phyloP scores from a whole-genome alignment of 768 basidiomycete genomes.

The Macrolepiota albuminosa region DNA sequence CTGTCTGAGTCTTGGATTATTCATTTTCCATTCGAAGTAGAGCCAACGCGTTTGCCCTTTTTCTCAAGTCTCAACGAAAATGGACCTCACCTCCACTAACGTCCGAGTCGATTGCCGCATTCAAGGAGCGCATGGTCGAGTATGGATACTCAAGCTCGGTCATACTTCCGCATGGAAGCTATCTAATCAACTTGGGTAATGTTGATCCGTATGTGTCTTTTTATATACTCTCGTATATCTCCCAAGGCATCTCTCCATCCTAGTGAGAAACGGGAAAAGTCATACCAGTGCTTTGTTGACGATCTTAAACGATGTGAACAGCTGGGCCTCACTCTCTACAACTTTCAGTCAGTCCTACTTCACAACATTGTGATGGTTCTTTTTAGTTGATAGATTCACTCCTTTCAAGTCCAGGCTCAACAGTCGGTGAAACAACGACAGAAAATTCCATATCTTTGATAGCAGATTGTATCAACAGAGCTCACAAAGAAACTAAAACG shows the following conservation, averaged over 20 bases:
- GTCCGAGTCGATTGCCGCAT: constrained; percentile 44
- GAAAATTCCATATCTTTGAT: constrained; percentile 60
- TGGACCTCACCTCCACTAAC: constrained; percentile 67
- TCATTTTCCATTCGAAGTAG: constrained; percentile 27
- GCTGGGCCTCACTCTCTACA: constrained; percentile 70
- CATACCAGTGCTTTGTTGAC: constrained; percentile 77
- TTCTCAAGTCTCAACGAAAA: constrained; percentile 79
- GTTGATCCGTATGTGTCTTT: constrained; percentile 54
- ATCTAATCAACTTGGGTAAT: constrained; percentile 82
- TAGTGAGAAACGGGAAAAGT: constrained; percentile 65
- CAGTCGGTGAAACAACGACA: constrained; percentile 61
- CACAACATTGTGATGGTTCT: background rate
- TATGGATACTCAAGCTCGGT: constrained; percentile 58
- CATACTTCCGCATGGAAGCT: constrained; percentile 80
- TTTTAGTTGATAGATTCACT: background rate
- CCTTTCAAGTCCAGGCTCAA: constrained; percentile 64
- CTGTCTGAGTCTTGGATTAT: background rate
- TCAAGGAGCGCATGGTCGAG: constrained; percentile 56
- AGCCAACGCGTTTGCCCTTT: constrained; percentile 81
- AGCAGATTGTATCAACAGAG: constrained; percentile 70
- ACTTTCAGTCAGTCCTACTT: constrained; percentile 68
- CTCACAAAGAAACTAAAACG: constrained; percentile 52
- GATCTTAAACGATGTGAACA: constrained; percentile 75
- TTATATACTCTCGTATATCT: background rate
- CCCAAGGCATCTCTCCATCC: background rate